These are phyloP conservation scores for Coemansia sp. DNA, from an alignment of 192 early-diverging fungal genomes.

Conservation along the genomic window DNA sequence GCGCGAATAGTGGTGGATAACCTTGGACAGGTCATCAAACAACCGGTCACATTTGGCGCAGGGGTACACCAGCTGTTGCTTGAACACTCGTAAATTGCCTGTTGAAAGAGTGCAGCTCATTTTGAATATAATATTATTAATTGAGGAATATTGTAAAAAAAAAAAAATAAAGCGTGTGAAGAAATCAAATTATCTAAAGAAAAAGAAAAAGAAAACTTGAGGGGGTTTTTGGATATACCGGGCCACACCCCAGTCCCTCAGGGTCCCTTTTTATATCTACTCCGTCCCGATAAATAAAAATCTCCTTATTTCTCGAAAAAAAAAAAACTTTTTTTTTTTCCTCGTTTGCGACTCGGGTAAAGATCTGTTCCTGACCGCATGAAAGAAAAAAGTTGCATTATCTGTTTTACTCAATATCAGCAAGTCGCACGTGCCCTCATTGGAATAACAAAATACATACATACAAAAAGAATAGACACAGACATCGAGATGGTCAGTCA, in stretches of 20 bases:
- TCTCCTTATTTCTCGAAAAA: no score
- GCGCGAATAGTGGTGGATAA: slow-evolving; percentile 8
- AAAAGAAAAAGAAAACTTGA: no score
- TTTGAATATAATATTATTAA: background rate
- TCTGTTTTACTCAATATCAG: slow-evolving; percentile 4
- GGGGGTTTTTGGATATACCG: no score
- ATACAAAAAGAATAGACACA: background rate
- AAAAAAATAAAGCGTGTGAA: background rate
- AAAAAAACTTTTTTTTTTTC: no score
- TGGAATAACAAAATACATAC: background rate
- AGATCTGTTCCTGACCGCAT: no score
- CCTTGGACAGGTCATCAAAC: slow-evolving; percentile 6
- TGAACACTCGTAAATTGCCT: background rate
- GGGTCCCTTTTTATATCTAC: no score
- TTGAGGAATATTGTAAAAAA: background rate
- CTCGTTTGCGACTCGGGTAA: no score
- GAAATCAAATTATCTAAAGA: background rate
- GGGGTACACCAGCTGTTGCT: slow-evolving; percentile 6
- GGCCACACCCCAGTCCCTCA: no score
- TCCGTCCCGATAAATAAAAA: no score
- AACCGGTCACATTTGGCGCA: slow-evolving; percentile 11
- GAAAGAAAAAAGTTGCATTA: background rate
- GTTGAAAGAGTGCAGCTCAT: background rate
- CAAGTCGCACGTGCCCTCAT: slow-evolving; percentile 5
- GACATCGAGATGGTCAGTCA: background rate